Evolutionary conservation across 2,329 filamentous ascomycete genomes (phyloP).

Genomic region (Aspergillus pseudoterreus): DNA sequence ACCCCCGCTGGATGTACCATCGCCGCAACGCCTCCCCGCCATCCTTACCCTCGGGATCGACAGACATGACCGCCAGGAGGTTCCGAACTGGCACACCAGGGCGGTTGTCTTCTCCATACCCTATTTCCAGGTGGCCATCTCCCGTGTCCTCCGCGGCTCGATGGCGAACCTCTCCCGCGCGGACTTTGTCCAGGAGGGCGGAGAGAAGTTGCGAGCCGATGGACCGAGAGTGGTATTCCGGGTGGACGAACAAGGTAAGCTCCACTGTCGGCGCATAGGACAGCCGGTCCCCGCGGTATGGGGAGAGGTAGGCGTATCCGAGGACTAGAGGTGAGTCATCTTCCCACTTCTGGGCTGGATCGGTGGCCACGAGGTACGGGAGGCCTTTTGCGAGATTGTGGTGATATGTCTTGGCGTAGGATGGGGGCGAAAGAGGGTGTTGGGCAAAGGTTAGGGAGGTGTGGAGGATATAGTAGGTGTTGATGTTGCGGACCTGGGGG

Average conservation of each 20-base stretch:
- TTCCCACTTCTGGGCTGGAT: slow-evolving; percentile 6
- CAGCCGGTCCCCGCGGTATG: slow-evolving; percentile 32
- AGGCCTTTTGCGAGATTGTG: slow-evolving; percentile 23
- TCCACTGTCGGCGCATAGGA: slow-evolving; percentile 41
- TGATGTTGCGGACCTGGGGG: slow-evolving; percentile 32
- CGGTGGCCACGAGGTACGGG: slow-evolving; percentile 37
- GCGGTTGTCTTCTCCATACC: background rate
- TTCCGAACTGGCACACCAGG: slow-evolving; percentile 20
- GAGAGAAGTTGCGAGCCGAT: slow-evolving; percentile 32
- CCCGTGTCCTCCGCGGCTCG: slow-evolving; percentile 6
- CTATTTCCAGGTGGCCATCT: slow-evolving; percentile 1
- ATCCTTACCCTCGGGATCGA: slow-evolving; percentile 31
- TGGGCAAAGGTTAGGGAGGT: slow-evolving; percentile 34
- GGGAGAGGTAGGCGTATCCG: slow-evolving; percentile 34
- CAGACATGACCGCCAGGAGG: slow-evolving; percentile 37
- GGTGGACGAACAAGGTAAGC: slow-evolving; percentile 38
- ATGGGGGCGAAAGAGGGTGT: slow-evolving; percentile 23
- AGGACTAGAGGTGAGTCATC: slow-evolving; percentile 17
- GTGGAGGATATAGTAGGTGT: slow-evolving; percentile 36
- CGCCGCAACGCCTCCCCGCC: slow-evolving; percentile 31
- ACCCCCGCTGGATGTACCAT: slow-evolving; percentile 39
- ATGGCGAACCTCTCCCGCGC: slow-evolving; percentile 12
- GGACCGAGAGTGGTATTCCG: slow-evolving; percentile 26
- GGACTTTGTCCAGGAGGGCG: slow-evolving; percentile 26
- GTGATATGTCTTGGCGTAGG: slow-evolving; percentile 27